phyloP scores from a whole-genome alignment of 2,329 filamentous ascomycete genomes.

The Pseudogymnoascus pannorum region DNA sequence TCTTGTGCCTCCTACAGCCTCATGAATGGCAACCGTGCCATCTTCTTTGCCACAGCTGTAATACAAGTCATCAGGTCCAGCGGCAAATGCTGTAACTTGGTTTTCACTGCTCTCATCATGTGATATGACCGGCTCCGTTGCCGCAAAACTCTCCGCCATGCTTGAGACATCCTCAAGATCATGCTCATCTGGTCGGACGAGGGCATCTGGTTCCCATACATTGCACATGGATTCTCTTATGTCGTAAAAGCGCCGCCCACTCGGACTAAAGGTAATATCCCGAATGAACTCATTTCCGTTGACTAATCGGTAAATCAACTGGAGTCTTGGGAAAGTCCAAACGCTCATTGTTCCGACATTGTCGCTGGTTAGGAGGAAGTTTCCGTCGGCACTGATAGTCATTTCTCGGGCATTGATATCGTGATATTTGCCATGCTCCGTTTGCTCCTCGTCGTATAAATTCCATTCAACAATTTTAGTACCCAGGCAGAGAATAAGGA shows the following conservation, averaged over 20 bases:
- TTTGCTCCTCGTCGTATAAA: background rate
- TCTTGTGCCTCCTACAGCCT: conserved; percentile 8
- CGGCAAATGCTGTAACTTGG: conserved; percentile 14
- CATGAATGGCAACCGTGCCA: conserved; percentile 19
- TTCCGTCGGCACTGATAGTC: conserved; percentile 21
- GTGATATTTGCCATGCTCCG: conserved; percentile 17
- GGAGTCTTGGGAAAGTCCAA: conserved; percentile 23
- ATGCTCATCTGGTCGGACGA: conserved; percentile 18
- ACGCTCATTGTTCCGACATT: conserved; percentile 22
- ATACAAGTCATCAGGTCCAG: conserved; percentile 10
- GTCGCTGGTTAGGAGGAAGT: conserved; percentile 23
- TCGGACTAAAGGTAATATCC: conserved; percentile 23
- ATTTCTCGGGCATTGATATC: conserved; percentile 20
- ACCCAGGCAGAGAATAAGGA: background rate
- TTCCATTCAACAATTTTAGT: background rate
- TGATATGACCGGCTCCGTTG: background rate
- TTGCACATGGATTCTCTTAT: conserved; percentile 22
- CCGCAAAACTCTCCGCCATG: background rate
- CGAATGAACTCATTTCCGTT: conserved; percentile 18
- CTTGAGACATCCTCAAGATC: conserved; percentile 14
- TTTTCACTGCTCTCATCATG: background rate
- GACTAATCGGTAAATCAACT: conserved; percentile 16
- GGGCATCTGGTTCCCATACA: conserved; percentile 26
- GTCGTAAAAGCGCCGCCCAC: conserved; percentile 26
- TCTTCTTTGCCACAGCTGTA: conserved; percentile 23